Conservation (phyloP, 345 rosid species). For the Hibiscus trionum region DNA sequence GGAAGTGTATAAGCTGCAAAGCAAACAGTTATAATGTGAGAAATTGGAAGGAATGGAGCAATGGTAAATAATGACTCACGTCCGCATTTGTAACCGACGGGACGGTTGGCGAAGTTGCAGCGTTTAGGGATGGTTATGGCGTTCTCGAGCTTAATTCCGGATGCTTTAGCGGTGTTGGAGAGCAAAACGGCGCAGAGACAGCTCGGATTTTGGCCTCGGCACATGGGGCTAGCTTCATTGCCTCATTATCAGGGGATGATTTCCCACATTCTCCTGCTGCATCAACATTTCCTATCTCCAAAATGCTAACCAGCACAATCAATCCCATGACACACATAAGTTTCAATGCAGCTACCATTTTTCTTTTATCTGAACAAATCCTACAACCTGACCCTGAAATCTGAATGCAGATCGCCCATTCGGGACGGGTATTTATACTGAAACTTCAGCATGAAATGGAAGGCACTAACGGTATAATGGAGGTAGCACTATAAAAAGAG, state of each 20-base stretch:
- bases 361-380: background rate
- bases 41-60: background rate
- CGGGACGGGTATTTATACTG: constrained; percentile 21
- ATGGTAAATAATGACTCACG: constrained; percentile 14
- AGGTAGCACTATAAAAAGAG: constrained; percentile 22
- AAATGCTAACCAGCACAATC: constrained; percentile 10
- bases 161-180: constrained; percentile 32
- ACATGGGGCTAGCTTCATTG: constrained; percentile 31
- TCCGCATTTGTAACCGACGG: constrained; percentile 45
- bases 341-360: constrained; percentile 24
- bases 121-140: constrained; percentile 41
- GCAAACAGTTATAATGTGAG: background rate
- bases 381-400: background rate
- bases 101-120: constrained; percentile 36
- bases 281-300: constrained; percentile 10
- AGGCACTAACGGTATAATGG: constrained; percentile 26
- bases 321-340: constrained; percentile 21
- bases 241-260: constrained; percentile 29
- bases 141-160: constrained; percentile 27
- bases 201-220: constrained; percentile 25
- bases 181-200: constrained; percentile 38
- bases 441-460: constrained; percentile 10
- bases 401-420: constrained; percentile 5
- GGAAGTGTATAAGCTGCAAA: constrained; percentile 43
- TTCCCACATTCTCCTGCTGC: constrained; percentile 40